Evolutionary conservation across 2,329 filamentous ascomycete genomes (phyloP).

Genomic region (Monilinia fructigena): DNA sequence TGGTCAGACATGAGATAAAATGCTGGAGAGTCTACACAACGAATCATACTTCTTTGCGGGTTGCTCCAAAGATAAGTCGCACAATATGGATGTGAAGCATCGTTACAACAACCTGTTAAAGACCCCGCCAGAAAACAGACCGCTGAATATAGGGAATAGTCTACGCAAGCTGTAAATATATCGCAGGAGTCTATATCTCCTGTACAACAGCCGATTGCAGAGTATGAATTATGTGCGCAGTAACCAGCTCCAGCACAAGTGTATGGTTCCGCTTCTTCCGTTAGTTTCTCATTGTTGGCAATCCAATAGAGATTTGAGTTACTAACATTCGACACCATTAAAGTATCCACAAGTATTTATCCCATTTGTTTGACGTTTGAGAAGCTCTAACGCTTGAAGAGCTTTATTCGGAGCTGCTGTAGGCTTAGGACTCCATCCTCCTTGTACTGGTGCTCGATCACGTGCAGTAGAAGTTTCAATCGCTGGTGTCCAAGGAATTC

Average conservation of each 20-base stretch:
- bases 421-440: neutral
- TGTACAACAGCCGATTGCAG: constrained; percentile 8
- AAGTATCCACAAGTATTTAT: constrained; percentile 7
- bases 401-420: neutral
- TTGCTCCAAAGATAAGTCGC: constrained; percentile 3
- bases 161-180: constrained; percentile 14
- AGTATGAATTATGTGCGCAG: constrained; percentile 7
- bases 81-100: constrained; percentile 1
- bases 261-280: constrained; percentile 3
- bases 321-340: constrained; percentile 3
- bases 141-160: neutral
- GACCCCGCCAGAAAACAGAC: neutral
- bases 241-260: constrained; percentile 9
- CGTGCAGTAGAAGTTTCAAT: neutral
- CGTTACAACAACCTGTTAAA: neutral
- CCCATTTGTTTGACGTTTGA: neutral
- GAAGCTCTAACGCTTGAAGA: neutral
- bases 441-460: neutral
- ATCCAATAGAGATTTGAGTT: neutral
- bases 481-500: neutral
- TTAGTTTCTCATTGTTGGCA: neutral
- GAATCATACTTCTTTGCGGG: constrained; percentile 14
- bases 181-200: neutral
- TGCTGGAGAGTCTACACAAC: neutral
- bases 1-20: constrained; percentile 15